Base-by-base conservation (phyloP, 2,329 filamentous ascomycete species). In the Chaetomium globosum region DNA sequence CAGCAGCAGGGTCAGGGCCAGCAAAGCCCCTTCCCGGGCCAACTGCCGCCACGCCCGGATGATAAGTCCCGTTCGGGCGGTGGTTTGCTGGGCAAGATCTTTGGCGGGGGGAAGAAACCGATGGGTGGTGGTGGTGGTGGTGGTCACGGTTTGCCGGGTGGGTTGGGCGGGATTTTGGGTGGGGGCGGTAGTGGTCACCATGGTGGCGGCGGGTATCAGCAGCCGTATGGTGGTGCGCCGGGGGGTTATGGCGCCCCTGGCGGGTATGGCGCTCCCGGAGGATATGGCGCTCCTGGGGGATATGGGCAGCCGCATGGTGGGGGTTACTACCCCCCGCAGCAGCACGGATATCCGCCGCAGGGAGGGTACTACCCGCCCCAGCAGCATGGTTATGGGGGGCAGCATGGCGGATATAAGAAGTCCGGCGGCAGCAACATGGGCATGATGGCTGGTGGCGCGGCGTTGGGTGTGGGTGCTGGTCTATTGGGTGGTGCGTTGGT, bases 401-500 rank as follows among this genome's bases (percentile, higher is more conserved):
- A 36, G 21, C 53, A 60, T 2, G 74, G 77, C 28, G 79, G 80
- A 26, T 30, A 59, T 26, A 57, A 57, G 53, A 57, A 57, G 54
- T 21, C 53, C 2, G 53, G 59, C 36, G 36, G 63, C 26, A 55
- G 33, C n/a, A n/a, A n/a, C 39, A 19, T 43, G 61, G 61, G 46
- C 33, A 63, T 63, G 61, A 82, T 85, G 66, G 65, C 66, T 1
- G 92, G 91, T 56, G 92, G 88, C 59, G 87, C 89, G 9, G 91
- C 91, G 26, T 80, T 96, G 52, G 93, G 93, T 79, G 77, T 91
- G 4, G 93, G 92, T 70, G 93, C 89, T 68, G 93, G 93, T 76
- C 74, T 97, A 74, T 72, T 97, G 1, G 93, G 92, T 71, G 93
- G 93, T 63, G 85, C 87, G 67, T 68, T 96, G 72, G 77, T 96